A percentile compares a stretch with the other conserved stretches of the same genome.
These are phyloP conservation scores for Tetracentron sinense DNA, from an alignment of 164 flowering plant genomes.

Conservation along the genomic window DNA sequence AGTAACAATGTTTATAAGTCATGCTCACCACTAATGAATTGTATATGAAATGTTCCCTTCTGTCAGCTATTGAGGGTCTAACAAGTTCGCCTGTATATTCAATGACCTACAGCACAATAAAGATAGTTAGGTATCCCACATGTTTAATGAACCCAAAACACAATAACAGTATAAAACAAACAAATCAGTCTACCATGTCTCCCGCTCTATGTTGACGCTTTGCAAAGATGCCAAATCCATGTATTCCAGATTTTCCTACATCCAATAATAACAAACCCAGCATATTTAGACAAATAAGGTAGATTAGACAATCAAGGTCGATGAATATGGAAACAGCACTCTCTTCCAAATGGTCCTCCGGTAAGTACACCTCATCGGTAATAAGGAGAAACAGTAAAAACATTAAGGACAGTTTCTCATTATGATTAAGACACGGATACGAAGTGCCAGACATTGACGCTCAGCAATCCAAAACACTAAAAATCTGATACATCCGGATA, in stretches of 20 bases:
- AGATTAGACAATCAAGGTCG: background rate
- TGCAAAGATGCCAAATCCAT: slow-evolving; percentile 95
- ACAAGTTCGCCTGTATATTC: slow-evolving; percentile 97
- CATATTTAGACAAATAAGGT: too few species aligned
- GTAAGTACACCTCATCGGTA: too few species aligned
- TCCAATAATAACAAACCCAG: slow-evolving; percentile 1
- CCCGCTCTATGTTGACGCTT: slow-evolving; percentile 87
- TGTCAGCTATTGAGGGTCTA: slow-evolving; percentile 84
- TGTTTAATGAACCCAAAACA: background rate
- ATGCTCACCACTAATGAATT: slow-evolving; percentile 90
- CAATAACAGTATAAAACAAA: background rate
- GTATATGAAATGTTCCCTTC: slow-evolving; percentile 85
- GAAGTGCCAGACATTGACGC: too few species aligned
- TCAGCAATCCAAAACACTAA: too few species aligned
- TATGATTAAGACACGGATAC: too few species aligned
- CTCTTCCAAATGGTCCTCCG: too few species aligned
- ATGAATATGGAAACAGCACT: background rate
- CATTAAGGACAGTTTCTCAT: too few species aligned
- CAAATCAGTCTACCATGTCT: slow-evolving; percentile 67
- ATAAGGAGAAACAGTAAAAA: too few species aligned
- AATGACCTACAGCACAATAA: slow-evolving; percentile 54
- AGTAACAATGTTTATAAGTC: background rate
- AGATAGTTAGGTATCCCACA: background rate
- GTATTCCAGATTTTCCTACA: slow-evolving; percentile 91
- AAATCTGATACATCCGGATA: too few species aligned